Conservation (phyloP, 2,329 filamentous ascomycete genomes). For the Cordyceps cateniannulata region DNA sequence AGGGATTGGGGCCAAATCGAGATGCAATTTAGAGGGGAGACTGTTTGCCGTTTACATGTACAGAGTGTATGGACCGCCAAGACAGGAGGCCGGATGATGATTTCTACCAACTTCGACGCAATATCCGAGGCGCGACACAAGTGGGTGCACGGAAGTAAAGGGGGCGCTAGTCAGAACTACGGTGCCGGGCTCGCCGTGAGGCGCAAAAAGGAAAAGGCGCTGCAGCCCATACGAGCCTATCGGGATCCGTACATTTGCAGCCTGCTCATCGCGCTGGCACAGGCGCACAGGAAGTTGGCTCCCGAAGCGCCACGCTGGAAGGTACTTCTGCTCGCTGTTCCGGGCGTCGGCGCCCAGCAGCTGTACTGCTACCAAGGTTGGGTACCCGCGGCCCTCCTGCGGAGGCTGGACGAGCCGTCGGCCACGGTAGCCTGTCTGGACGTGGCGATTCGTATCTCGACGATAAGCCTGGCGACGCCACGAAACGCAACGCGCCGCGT, state of each 20-base stretch:
- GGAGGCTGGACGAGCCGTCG: neutral
- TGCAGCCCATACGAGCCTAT: neutral
- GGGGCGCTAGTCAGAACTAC: neutral
- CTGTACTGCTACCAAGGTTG: neutral
- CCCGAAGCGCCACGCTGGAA: neutral
- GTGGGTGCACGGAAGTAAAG: neutral
- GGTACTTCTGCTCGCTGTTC: neutral
- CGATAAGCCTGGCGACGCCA: neutral
- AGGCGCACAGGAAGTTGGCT: neutral
- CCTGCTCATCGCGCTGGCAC: neutral
- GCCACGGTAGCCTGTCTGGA: neutral
- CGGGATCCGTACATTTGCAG: slow-evolving; percentile 3
- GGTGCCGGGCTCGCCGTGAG: neutral
- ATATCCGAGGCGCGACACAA: slow-evolving; percentile 1
- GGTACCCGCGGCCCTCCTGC: neutral
- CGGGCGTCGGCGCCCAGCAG: neutral
- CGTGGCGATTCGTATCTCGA: neutral
- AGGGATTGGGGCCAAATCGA: neutral
- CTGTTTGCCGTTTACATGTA: neutral
- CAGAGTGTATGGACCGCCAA: neutral
- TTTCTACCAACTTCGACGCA: neutral
- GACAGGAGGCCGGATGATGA: neutral
- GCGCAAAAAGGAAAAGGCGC: neutral
- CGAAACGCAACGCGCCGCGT: neutral
- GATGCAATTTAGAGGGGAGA: neutral